Base-by-base conservation (phyloP, 192 early-diverging fungal species). In the Coemansia sp. region DNA sequence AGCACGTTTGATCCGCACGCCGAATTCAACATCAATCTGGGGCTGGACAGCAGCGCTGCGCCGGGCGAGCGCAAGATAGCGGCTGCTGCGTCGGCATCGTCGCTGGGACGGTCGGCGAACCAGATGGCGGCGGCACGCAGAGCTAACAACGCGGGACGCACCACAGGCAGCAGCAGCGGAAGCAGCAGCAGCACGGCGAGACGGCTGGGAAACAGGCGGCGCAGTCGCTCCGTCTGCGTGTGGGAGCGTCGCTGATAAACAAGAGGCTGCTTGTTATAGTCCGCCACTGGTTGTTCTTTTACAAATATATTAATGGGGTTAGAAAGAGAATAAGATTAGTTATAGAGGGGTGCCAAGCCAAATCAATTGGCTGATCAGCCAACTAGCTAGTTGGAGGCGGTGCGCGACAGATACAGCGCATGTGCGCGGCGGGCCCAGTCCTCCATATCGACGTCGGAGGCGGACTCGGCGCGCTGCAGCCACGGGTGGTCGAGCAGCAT, bases 401-500 rank as follows among this genome's bases (percentile, higher is more conserved):
- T 63, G 58, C 79, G 71, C 12, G 65, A 57, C 22, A 82, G 16
- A 41, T 66, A 76, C 66, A 72, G 17, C n/a, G 68, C 71, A 71
- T 87, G 81, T 9, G 92, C 90, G 38, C 81, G 71, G 3, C 62
- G 55, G 3, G 89, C 94, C 95, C 95, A 96, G 38, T 77, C 85
- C 55, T 86, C 88, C 91, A 94, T 94, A 71, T 96, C 94, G 3
- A 96, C 93, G 5, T 85, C 74, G 2, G 51, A 32, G 5, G 42
- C 72, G 10, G 84, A 64, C 11, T 90, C 82, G 57, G 89, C 90
- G 39, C 86, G 85, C 40, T 72, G 68, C 51, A 97, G 68, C 84
- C 93, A 97, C 55, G 91, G 85, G 71, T 93, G 92, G 40, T 88
- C 85, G 62, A 96, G 70, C 44, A 96, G 79, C 58, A 91, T 80